Conservation (phyloP, 441 rosid genomes). For the Sinapis alba region DNA sequence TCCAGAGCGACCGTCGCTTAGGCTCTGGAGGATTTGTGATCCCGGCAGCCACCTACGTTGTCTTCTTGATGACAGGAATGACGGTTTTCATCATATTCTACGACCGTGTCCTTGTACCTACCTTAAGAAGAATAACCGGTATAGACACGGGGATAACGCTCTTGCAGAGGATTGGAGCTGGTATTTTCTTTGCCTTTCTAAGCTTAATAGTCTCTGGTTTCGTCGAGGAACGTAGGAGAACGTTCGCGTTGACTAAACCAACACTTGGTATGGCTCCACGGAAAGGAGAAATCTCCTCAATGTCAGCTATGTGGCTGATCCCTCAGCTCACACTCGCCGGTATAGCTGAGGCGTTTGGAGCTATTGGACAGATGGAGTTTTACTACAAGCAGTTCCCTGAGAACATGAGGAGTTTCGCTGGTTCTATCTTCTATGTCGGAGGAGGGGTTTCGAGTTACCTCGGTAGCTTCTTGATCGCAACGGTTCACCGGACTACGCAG, state of each 20-base stretch:
- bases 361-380: constrained; percentile 67
- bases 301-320: constrained; percentile 71
- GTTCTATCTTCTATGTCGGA: constrained; percentile 66
- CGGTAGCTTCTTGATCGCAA: constrained; percentile 59
- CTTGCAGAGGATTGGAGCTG: constrained; percentile 74
- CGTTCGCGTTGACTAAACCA: constrained; percentile 59
- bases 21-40: constrained; percentile 53
- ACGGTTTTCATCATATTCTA: constrained; percentile 68
- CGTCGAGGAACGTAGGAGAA: constrained; percentile 62
- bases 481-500: constrained; percentile 59
- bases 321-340: constrained; percentile 74
- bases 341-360: constrained; percentile 61
- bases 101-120: constrained; percentile 63
- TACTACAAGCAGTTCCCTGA: constrained; percentile 87
- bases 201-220: constrained; percentile 55
- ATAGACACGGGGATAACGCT: constrained; percentile 71
- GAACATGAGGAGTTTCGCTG: constrained; percentile 85
- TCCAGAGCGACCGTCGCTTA: constrained; percentile 62
- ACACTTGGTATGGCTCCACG: constrained; percentile 62
- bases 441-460: constrained; percentile 61
- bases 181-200: constrained; percentile 49
- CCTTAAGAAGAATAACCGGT: constrained; percentile 54
- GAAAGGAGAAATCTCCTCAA: constrained; percentile 73
- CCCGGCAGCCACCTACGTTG: constrained; percentile 75
- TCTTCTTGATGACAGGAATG: constrained; percentile 69